Base-by-base conservation (phyloP, 805 yeast genomes). In the Debaryomyces prosopidis region DNA sequence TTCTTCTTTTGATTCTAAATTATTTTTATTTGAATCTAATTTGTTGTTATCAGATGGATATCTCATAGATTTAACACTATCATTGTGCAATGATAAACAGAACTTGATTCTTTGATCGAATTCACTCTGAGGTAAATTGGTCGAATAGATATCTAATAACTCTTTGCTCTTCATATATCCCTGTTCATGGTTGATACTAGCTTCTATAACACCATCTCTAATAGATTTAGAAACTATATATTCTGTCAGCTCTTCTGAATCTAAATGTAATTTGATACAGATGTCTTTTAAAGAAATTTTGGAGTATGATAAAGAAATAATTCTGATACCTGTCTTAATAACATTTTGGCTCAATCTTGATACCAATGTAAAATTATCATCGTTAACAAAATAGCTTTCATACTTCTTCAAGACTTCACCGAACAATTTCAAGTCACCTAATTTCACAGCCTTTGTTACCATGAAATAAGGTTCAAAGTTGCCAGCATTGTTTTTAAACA, bases 191-290 rank as follows among this genome's bases (percentile, higher is more conserved):
- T 94, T 88, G 55, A 94, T 87, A 44, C 82, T 80, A 3, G 99
- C 98, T 60, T 94, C 98, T 62, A 94, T 89, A 42, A 94, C 98
- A 48, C 96, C 97, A 64, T 94, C 99, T 59, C 96, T 84, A 47
- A 94, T 92, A 19, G 97, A 94, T 73, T 94, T 92, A 32, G 97
- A 89, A 17, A 94, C 96, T 65, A 94, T 90, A 65, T 92, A 94
- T 71, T 94, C 99, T 1, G 97, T 96, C 57, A 92, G 85, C 60
- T 94, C 91, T 71, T 94, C 99, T 40, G 91, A 84, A 59, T 92
- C 99, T 50, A 94, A 78, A 55, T 87, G 90, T 62, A 94, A 79
- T 62, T 92, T 89, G 58, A 94, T 79, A 67, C 99, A 94, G 46
- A 94, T 90, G 62, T 94, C 99, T 66, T 86, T 87, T 58, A 94